Base-by-base conservation (phyloP, 2,329 filamentous ascomycete genomes). In the Penicillium sclerotiorum region DNA sequence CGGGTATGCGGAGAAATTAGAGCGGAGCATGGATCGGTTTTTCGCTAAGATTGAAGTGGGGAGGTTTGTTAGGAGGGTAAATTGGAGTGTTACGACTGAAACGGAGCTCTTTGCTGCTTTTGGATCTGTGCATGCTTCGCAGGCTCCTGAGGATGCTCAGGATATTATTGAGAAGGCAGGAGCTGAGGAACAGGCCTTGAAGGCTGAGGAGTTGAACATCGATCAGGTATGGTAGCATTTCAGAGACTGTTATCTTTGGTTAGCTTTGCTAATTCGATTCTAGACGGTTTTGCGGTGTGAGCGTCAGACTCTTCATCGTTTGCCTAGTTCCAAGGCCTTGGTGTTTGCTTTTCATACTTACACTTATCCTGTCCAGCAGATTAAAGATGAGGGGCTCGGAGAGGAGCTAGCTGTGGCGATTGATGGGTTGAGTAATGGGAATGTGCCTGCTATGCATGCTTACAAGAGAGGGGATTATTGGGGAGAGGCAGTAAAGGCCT, bases 261-360 rank as follows among this genome's bases (percentile, higher is more conserved):
- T 28, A 30, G 33, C 8, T 8, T 12, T 32, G 30, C 45, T 59
- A 33, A 68, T 15, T 13, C n/a, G 17, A 32, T 12, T 15, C 18
- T 52, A 74, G 74, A 77, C 76, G 0, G 66, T 73, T 32, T 46
- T 87, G 18, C 72, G 84, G 4, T 80, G 75, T 55, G 84, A 87
- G 65, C 70, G 82, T 25, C 84, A 87, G 71, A 83, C 81, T 1
- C 64, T 87, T 27, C 82, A 85, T 68, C 75, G 84, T 1, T 63
- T 87, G 21, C 81, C 81, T 4, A 55, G 67, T 40, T 79, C 74
- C 0, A 71, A 73, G 45, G 82, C 81, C 7, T 42, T 86, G 17
- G 75, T 85, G 0, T 87, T 87, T 67, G 76, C 73, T 0, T 82
- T 86, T 64, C 84, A 85, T 66, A 86, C 84, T 13, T 86, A 85